These are phyloP conservation scores for Ilex aquifolium DNA, from an alignment of 257 asterid species.

Conservation along the genomic window DNA sequence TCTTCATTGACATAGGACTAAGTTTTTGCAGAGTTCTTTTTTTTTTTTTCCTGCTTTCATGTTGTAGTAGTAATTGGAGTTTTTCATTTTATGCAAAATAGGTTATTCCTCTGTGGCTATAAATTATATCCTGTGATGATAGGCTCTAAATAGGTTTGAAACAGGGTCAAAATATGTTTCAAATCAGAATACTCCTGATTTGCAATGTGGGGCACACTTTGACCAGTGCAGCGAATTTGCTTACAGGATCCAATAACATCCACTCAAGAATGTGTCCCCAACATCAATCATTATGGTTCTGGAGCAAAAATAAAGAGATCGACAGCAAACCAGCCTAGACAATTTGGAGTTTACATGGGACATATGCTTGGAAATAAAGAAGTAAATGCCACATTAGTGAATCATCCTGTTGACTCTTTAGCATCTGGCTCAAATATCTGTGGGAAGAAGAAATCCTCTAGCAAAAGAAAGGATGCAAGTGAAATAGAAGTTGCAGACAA, in stretches of 20 bases:
- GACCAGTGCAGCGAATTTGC: background rate
- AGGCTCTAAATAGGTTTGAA: no score
- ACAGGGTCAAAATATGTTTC: no score
- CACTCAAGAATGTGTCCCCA: slow-evolving; percentile 30
- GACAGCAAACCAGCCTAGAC: slow-evolving; percentile 29
- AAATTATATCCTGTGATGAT: no score
- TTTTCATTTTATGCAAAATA: no score
- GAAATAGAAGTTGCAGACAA: slow-evolving; percentile 38
- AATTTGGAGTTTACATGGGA: slow-evolving; percentile 29
- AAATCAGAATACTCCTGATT: background rate
- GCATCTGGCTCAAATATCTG: slow-evolving; percentile 43
- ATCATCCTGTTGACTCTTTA: slow-evolving; percentile 65
- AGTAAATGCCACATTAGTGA: slow-evolving; percentile 32
- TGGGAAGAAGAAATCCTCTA: slow-evolving; percentile 24
- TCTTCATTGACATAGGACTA: no score
- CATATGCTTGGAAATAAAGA: slow-evolving; percentile 21
- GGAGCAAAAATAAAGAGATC: slow-evolving; percentile 92
- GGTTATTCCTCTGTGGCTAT: no score
- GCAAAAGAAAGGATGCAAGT: slow-evolving; percentile 30
- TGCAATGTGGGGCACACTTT: background rate
- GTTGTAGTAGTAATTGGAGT: no score
- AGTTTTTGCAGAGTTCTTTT: no score
- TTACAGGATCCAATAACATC: slow-evolving; percentile 55
- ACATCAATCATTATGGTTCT: slow-evolving; percentile 37
- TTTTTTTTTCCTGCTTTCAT: no score